Evolutionary conservation across 768 basidiomycete genomes (phyloP), one percentile per base, ranked within the genome.

Genomic region (Trametes cinnabarina): DNA sequence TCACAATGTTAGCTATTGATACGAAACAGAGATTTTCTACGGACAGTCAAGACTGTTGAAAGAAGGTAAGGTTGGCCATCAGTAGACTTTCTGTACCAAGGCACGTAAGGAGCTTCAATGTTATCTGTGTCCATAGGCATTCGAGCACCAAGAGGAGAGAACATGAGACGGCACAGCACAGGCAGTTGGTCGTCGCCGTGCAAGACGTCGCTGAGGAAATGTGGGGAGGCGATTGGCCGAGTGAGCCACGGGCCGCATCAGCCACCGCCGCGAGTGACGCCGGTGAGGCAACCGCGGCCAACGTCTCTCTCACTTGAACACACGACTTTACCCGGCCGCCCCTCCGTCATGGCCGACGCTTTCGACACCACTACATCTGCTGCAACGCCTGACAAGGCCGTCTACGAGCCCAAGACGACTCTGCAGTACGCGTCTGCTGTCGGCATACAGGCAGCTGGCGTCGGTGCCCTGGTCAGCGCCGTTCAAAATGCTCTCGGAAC

Each of bases 401-500:
- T 54, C 4, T 81, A 77, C 63, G 75, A 82, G 43, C 77, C 81
- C 32, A 87, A 83, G 64, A 74, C 82, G 17, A 69, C 84, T 5
- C 66, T 88, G 19, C 69, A 78, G 55, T 81, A 83, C 64, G 84
- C 86, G 25, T 76, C 84, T 6, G 74, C 73, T 2, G 73, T 81
- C 30, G 86, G 82, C 47, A 73, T 87, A n/a, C 86, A 89, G 68
- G 80, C 82, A 56, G 87, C 79, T 43, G 77, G 74, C 39, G 79
- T 89, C 51, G 88, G 88, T 20, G 78, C 84, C 57, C 81, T 88
- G 72, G 79, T 87, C 72, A 88, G 87, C 64, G 75, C 83, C 32
- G 78, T 83, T 50, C 92, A 92, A 75, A 95, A 92, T 80, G 90
- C 89, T 26, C 76, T 94, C 58, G 85, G 83, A 42, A 80, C 75